These are phyloP conservation scores for Schizonepeta tenuifolia DNA, from an alignment of 257 asterid species.

Conservation along the genomic window DNA sequence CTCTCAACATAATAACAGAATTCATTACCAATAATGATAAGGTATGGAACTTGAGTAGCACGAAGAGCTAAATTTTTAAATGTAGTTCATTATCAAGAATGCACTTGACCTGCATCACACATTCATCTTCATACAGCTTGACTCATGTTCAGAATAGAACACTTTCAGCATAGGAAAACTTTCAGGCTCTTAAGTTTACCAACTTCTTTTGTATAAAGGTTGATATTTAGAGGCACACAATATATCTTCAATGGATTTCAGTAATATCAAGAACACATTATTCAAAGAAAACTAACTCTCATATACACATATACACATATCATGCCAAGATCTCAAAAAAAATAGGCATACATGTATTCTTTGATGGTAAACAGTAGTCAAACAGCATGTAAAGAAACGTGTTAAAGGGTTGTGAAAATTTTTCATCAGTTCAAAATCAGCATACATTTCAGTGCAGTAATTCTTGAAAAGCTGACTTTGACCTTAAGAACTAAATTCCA, in stretches of 20 bases:
- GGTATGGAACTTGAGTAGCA: background rate
- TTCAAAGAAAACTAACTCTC: slow-evolving; percentile 4
- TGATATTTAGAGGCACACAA: background rate
- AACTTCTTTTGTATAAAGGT: background rate
- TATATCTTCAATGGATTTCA: background rate
- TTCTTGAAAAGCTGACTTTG: background rate
- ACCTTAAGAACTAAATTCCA: background rate
- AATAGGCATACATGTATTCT: background rate
- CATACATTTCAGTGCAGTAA: background rate
- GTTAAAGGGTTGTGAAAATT: background rate
- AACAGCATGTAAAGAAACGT: background rate
- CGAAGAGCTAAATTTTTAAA: background rate
- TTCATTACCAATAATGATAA: background rate
- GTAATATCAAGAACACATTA: background rate
- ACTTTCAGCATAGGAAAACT: background rate
- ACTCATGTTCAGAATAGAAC: background rate
- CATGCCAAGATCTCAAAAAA: background rate
- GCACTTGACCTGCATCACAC: background rate
- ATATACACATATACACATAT: background rate
- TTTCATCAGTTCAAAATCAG: background rate
- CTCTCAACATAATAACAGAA: background rate
- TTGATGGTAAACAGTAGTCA: slow-evolving; percentile 4
- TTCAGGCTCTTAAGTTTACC: background rate
- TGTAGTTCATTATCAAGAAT: background rate
- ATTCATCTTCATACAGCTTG: slow-evolving; percentile 6